Evolutionary conservation across 1,139 yeast species (phyloP).

Genomic region (Geotrichum aggregatum): DNA sequence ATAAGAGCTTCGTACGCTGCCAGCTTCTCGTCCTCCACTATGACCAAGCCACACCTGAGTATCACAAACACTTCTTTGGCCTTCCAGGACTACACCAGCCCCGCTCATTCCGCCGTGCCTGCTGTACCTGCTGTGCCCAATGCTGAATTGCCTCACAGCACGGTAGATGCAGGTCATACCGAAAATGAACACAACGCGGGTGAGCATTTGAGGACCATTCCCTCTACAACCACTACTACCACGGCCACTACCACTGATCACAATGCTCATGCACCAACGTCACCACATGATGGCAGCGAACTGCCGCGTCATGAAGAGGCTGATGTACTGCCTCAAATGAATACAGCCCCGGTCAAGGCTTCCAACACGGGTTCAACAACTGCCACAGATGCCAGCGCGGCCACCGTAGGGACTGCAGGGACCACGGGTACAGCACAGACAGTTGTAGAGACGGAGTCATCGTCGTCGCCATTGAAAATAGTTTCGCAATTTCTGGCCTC

Average conservation of each 20-base stretch:
- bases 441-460: background rate
- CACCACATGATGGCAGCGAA: too few species aligned
- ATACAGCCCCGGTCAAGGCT: too few species aligned
- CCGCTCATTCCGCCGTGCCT: constrained; percentile 2
- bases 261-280: too few species aligned
- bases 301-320: background rate
- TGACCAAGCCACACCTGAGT: constrained; percentile 11
- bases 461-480: too few species aligned
- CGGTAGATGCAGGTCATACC: too few species aligned
- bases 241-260: too few species aligned
- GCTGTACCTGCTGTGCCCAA: background rate
- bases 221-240: too few species aligned
- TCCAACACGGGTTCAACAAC: background rate
- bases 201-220: too few species aligned
- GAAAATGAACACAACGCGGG: too few species aligned
- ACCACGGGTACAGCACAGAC: background rate
- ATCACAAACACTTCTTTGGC: constrained; percentile 17
- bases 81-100: constrained; percentile 10
- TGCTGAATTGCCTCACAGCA: too few species aligned
- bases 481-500: too few species aligned
- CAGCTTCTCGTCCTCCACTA: constrained; percentile 7
- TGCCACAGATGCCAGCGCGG: background rate
- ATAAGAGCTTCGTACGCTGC: constrained; percentile 8
- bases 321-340: too few species aligned
- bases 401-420: background rate